Evolutionary conservation across 345 rosid genomes (phyloP).

Genomic region (Populus tremula): DNA sequence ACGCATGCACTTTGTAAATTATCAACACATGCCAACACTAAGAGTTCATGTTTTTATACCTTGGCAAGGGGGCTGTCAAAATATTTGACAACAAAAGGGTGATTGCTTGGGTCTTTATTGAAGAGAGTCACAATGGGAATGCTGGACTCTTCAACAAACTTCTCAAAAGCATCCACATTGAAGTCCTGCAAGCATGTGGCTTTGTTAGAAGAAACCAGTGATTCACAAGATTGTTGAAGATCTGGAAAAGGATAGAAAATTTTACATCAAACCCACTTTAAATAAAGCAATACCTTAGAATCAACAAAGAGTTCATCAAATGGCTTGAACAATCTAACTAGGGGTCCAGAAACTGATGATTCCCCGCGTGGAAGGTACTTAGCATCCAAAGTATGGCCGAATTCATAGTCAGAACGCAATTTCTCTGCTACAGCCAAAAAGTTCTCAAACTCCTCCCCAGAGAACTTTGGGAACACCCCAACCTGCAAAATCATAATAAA

Average conservation of each 20-base stretch:
- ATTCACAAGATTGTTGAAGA: neutral
- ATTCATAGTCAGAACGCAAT: constrained; percentile 80
- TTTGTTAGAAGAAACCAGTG: neutral
- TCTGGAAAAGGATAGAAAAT: neutral
- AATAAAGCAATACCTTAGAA: constrained; percentile 50
- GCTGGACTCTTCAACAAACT: constrained; percentile 76
- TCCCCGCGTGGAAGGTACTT: constrained; percentile 94
- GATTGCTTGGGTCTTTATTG: constrained; percentile 68
- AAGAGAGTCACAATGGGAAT: constrained; percentile 67
- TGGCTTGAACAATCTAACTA: constrained; percentile 92
- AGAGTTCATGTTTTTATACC: constrained; percentile 32
- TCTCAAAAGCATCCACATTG: constrained; percentile 64
- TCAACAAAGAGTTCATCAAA: constrained; percentile 86
- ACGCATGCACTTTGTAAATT: neutral
- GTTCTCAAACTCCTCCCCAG: constrained; percentile 81
- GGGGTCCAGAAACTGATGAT: constrained; percentile 71
- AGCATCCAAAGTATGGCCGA: constrained; percentile 79
- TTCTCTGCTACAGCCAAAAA: constrained; percentile 70
- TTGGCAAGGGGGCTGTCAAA: constrained; percentile 66
- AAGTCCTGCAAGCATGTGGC: constrained; percentile 56
- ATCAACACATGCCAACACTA: neutral
- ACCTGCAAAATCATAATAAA: constrained; percentile 42
- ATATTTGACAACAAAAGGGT: constrained; percentile 74
- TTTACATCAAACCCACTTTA: neutral
- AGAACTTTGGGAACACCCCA: constrained; percentile 84